A percentile compares a stretch with the other conserved stretches of the same genome.
These are phyloP conservation scores for Schizophyllum commune DNA, from an alignment of 1,284 basidiomycete species.

Conservation along the genomic window DNA sequence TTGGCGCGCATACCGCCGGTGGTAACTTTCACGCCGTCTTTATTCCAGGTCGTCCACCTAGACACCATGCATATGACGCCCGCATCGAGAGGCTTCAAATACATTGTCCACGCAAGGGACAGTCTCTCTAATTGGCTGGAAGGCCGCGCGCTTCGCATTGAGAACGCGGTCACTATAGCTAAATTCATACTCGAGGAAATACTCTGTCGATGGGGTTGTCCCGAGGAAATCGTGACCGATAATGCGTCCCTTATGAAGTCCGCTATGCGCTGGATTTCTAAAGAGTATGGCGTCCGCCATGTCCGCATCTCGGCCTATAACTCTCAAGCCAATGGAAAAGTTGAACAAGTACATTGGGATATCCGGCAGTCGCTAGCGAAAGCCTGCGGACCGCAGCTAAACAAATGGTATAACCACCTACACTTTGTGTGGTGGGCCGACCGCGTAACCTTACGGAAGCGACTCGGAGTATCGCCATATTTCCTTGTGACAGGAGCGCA, in stretches of 20 bases:
- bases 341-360: conserved; percentile 28
- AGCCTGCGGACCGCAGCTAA: conserved; percentile 17
- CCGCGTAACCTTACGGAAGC: conserved; percentile 4
- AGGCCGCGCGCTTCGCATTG: conserved; percentile 7
- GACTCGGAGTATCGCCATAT: conserved; percentile 20
- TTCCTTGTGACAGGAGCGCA: conserved; percentile 15
- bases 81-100: conserved; percentile 15
- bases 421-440: conserved; percentile 33
- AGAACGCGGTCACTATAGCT: conserved; percentile 14
- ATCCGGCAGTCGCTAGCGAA: conserved; percentile 30
- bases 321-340: conserved; percentile 29
- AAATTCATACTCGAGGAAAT: conserved; percentile 17
- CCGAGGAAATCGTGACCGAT: conserved; percentile 20
- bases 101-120: conserved; percentile 17
- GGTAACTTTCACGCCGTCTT: conserved; percentile 8
- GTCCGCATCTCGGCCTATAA: conserved; percentile 39
- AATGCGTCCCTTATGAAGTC: conserved; percentile 26
- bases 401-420: conserved; percentile 22
- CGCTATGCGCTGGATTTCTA: conserved; percentile 20
- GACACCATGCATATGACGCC: conserved; percentile 11
- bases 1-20: conserved; percentile 6
- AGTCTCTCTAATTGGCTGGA: conserved; percentile 17
- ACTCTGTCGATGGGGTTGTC: conserved; percentile 19
- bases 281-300: conserved; percentile 26
- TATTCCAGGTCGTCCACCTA: conserved; percentile 11